These are phyloP conservation scores for Cetraspora pellucida DNA, from an alignment of 192 early-diverging fungal genomes.

Conservation along the genomic window DNA sequence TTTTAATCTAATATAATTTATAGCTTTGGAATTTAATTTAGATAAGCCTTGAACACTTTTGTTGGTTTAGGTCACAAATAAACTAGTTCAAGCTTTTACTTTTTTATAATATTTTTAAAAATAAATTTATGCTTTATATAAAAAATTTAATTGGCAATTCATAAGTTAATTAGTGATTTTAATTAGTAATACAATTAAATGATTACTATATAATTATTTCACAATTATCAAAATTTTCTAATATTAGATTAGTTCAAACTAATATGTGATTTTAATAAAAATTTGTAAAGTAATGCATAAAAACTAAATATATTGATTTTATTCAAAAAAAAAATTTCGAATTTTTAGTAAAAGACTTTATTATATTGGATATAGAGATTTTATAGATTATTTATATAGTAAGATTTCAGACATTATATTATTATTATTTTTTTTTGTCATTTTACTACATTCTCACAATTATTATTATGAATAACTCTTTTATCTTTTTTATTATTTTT, in stretches of 20 bases:
- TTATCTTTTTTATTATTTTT: neutral
- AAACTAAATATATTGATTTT: neutral
- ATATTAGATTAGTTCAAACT: neutral
- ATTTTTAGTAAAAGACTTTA: conserved; percentile 1
- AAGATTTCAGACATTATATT: neutral
- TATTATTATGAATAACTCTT: neutral
- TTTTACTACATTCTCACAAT: neutral
- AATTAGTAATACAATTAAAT: too few species aligned
- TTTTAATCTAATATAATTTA: too few species aligned
- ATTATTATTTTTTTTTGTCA: neutral
- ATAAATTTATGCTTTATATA: too few species aligned
- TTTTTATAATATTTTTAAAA: too few species aligned
- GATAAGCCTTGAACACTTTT: too few species aligned
- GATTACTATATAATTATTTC: too few species aligned
- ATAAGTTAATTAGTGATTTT: too few species aligned
- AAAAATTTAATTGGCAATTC: too few species aligned
- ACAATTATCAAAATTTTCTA: neutral
- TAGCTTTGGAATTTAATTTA: too few species aligned
- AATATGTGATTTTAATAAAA: conserved; percentile 1
- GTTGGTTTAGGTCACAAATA: too few species aligned
- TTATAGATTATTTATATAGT: conserved; percentile 1
- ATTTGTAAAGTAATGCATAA: neutral
- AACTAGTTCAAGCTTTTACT: too few species aligned
- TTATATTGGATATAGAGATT: too few species aligned
- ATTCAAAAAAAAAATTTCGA: neutral